Evolutionary conservation across 2,329 filamentous ascomycete species (phyloP).

Genomic region (Zarea fungicola): DNA sequence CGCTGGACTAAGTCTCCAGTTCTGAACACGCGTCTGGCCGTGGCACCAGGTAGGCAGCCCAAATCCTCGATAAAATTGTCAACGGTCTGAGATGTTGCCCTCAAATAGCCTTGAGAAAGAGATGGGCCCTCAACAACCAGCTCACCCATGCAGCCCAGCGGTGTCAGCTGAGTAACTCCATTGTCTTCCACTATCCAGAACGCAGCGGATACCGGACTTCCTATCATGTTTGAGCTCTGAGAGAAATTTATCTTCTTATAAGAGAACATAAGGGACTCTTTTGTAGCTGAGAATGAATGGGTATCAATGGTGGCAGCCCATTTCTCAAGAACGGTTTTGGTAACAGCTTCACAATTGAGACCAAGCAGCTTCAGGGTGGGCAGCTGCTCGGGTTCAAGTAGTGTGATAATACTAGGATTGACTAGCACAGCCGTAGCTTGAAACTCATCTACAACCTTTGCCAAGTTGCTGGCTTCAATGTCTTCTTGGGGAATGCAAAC

Average conservation of each 20-base stretch:
- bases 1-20: background rate
- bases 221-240: background rate
- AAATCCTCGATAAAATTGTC: conserved; percentile 7
- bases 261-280: background rate
- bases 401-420: background rate
- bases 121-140: conserved; percentile 44
- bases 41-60: background rate
- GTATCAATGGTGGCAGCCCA: background rate
- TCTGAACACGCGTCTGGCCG: background rate
- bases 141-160: conserved; percentile 35
- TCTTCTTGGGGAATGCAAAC: background rate
- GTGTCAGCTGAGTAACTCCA: conserved; percentile 17
- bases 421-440: background rate
- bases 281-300: background rate
- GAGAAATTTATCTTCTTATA: background rate
- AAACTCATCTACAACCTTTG: background rate
- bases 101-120: conserved; percentile 39
- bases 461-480: background rate
- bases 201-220: background rate
- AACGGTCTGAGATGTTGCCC: background rate
- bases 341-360: background rate
- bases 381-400: background rate
- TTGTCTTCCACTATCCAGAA: background rate
- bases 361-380: conserved; percentile 5
- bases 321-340: conserved; percentile 17